A percentile compares a stretch with the other conserved stretches of the same genome.
Conservation (phyloP, 331 rosid species). For the Ulmus americana region DNA sequence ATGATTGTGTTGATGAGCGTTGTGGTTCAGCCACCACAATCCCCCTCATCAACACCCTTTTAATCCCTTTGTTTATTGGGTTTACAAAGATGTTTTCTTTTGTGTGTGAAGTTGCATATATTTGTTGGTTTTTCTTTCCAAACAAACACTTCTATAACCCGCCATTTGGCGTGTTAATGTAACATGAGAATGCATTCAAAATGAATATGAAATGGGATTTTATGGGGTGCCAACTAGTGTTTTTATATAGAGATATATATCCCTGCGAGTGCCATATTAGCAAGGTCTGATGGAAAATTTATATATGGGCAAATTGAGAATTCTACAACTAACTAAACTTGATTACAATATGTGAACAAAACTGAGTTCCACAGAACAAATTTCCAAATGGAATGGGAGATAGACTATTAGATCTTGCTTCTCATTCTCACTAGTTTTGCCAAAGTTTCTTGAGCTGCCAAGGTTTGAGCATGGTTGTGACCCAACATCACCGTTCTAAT, state of each 20-base stretch:
- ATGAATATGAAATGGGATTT: not conserved
- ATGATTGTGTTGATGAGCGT: too few species aligned
- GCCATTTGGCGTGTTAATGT: not conserved
- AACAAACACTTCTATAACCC: not conserved
- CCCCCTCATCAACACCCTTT: too few species aligned
- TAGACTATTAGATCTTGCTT: slow-evolving; percentile 43
- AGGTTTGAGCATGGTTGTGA: slow-evolving; percentile 67
- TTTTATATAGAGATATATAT: not conserved
- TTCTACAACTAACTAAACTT: slow-evolving; percentile 19
- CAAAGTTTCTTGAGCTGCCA: slow-evolving; percentile 82
- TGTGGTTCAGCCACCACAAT: too few species aligned
- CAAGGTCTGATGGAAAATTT: not conserved
- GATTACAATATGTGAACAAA: slow-evolving; percentile 26
- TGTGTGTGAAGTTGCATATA: not conserved
- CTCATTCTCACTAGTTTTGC: slow-evolving; percentile 76
- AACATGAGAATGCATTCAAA: not conserved
- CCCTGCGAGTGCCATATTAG: not conserved
- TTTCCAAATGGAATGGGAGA: not conserved
- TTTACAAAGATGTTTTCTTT: not conserved
- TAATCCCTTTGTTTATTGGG: too few species aligned
- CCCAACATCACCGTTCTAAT: slow-evolving; percentile 89
- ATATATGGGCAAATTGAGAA: slow-evolving; percentile 7
- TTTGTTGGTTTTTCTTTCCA: too few species aligned
- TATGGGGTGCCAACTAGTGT: not conserved
- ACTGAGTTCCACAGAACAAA: slow-evolving; percentile 22